Evolutionary conservation across 2,329 filamentous ascomycete species (phyloP).

Genomic region (Aspergillus thermomutatus): DNA sequence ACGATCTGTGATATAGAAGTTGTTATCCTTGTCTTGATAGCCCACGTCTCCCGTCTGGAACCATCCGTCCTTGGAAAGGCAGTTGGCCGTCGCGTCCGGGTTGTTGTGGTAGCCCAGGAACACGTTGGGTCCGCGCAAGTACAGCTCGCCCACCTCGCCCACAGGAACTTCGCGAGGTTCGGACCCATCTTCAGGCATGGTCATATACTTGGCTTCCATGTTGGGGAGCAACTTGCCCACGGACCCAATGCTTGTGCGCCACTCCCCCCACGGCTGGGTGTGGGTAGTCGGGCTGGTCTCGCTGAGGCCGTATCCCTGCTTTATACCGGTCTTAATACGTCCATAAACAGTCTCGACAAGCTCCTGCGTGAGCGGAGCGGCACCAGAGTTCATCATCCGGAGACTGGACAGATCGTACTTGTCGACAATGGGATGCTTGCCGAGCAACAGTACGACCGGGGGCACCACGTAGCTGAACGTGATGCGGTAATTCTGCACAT

Average conservation of each 20-base stretch:
- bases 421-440: constrained; percentile 72
- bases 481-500: constrained; percentile 71
- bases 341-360: constrained; percentile 73
- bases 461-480: constrained; percentile 82
- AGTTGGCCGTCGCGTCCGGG: constrained; percentile 53
- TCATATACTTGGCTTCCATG: constrained; percentile 77
- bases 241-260: constrained; percentile 71
- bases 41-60: constrained; percentile 91
- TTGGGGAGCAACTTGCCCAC: constrained; percentile 77
- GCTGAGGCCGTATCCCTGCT: constrained; percentile 88
- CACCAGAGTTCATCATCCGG: constrained; percentile 82
- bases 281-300: constrained; percentile 82
- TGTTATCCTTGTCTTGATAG: constrained; percentile 70
- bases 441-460: constrained; percentile 74
- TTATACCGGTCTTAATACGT: constrained; percentile 73
- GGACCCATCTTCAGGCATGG: constrained; percentile 48
- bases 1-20: constrained; percentile 88
- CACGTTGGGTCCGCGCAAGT: constrained; percentile 61
- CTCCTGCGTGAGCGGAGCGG: constrained; percentile 77
- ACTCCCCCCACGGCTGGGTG: constrained; percentile 70
- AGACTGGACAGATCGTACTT: constrained; percentile 78
- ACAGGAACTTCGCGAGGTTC: constrained; percentile 54
- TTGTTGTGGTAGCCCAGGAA: constrained; percentile 63
- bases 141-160: constrained; percentile 67
- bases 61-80: constrained; percentile 66